Conservation (phyloP, 768 basidiomycete genomes). For the Mycena polygramma region DNA sequence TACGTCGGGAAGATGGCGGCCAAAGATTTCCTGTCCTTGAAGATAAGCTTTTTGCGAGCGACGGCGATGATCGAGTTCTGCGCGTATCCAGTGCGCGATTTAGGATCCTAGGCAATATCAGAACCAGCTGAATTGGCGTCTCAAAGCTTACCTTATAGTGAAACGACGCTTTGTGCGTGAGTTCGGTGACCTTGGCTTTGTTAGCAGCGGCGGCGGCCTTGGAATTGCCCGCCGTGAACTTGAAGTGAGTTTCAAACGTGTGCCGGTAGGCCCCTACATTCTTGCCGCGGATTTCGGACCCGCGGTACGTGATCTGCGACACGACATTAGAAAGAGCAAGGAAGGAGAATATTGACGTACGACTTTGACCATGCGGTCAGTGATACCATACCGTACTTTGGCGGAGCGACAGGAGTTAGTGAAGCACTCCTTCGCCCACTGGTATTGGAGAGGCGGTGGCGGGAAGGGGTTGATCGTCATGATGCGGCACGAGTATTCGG, state of each 20-base stretch:
- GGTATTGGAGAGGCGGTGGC: background rate
- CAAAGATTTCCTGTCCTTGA: background rate
- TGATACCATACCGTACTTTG: background rate
- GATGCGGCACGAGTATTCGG: background rate
- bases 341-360: background rate
- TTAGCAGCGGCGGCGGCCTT: background rate
- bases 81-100: background rate
- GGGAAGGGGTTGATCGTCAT: slow-evolving; percentile 9
- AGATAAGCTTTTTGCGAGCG: background rate
- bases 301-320: slow-evolving; percentile 18
- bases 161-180: background rate
- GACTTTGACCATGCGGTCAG: slow-evolving; percentile 3
- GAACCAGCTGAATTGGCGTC: too few species aligned
- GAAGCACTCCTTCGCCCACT: slow-evolving; percentile 2
- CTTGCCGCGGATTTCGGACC: background rate
- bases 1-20: background rate
- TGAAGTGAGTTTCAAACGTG: background rate
- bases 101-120: background rate
- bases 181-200: background rate
- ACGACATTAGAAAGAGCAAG: too few species aligned
- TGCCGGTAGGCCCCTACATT: background rate
- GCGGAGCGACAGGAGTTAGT: background rate
- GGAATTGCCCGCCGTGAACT: background rate
- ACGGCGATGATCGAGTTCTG: background rate
- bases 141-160: slow-evolving; percentile 1